Percentiles rank a stretch among this genome's conserved stretches.
Conservation (phyloP, 345 rosid genomes). For the Jatropha curcas region DNA sequence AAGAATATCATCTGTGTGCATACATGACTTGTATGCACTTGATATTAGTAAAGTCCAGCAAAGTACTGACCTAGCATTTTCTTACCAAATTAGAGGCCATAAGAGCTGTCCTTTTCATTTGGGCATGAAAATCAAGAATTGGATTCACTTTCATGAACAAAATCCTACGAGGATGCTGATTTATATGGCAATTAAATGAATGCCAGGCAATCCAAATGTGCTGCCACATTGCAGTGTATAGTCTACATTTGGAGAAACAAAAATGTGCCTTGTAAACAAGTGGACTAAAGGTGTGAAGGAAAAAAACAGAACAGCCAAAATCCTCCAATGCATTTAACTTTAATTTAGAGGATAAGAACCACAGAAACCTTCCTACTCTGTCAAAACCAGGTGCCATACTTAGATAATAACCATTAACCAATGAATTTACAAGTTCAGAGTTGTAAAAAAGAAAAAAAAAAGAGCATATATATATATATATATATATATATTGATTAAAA, state of each 20-base stretch:
- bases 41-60: not conserved
- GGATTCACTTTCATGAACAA: not conserved
- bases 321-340: too few species aligned
- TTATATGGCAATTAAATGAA: not conserved
- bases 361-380: not conserved
- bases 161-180: not conserved
- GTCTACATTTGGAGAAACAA: not conserved
- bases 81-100: not conserved
- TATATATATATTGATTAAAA: too few species aligned
- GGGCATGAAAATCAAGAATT: not conserved
- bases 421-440: not conserved
- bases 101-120: not conserved
- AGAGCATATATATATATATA: too few species aligned
- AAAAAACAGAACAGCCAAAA: too few species aligned
- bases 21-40: not conserved
- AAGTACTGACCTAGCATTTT: not conserved
- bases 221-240: not conserved
- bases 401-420: not conserved
- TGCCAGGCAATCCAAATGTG: not conserved
- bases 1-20: not conserved
- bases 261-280: not conserved
- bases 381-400: not conserved
- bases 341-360: not conserved
- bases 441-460: not conserved
- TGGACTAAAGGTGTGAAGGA: not conserved